These are phyloP conservation scores for Vitis amurensis DNA, from an alignment of 164 flowering plant species.

Conservation along the genomic window DNA sequence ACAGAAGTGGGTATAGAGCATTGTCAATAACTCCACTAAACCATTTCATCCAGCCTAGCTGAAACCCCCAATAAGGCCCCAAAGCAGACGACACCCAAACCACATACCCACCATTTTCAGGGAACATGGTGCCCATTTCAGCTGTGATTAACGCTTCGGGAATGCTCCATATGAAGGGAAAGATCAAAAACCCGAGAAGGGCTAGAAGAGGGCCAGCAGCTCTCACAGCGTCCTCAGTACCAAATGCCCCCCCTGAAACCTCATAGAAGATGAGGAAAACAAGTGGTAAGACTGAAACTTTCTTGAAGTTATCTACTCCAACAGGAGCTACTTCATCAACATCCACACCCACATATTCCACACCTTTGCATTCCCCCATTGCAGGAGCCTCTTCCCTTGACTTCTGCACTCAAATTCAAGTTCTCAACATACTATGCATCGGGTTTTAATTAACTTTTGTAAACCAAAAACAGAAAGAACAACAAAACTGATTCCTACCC, in stretches of 20 bases:
- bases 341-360: constrained; percentile 18
- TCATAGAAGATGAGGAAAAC: constrained; percentile 63
- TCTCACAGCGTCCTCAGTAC: constrained; percentile 48
- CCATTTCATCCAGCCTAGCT: constrained; percentile 74
- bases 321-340: constrained; percentile 32
- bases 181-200: constrained; percentile 50
- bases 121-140: constrained; percentile 69
- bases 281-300: constrained; percentile 54
- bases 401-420: constrained; percentile 36
- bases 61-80: constrained; percentile 64
- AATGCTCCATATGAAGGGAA: constrained; percentile 63
- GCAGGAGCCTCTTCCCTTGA: constrained; percentile 33
- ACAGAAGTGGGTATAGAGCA: constrained; percentile 57
- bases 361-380: constrained; percentile 36
- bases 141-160: constrained; percentile 64
- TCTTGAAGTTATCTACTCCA: constrained; percentile 22
- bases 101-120: constrained; percentile 65
- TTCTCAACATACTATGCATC: background rate
- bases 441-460: background rate
- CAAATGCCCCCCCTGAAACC: constrained; percentile 69
- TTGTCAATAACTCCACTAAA: constrained; percentile 67
- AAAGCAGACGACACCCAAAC: constrained; percentile 64
- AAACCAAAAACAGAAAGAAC: background rate
- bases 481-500: background rate
- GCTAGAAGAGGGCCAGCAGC: constrained; percentile 69